phyloP scores from a whole-genome alignment of 495 filamentous ascomycete genomes.

The Annulohypoxylon moriforme region DNA sequence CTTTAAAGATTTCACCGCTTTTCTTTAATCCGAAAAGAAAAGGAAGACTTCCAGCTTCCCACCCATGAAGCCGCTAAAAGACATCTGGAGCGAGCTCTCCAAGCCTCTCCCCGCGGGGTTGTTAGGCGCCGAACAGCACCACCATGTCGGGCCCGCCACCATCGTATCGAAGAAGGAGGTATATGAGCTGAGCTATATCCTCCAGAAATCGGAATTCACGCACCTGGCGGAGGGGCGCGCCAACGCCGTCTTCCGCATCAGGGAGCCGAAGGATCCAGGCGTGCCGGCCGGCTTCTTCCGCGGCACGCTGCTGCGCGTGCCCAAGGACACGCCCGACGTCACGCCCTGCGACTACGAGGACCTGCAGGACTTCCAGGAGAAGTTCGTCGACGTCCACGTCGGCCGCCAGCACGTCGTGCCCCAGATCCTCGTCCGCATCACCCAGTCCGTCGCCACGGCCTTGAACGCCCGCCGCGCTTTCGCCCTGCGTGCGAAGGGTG shows the following conservation, averaged over 20 bases:
- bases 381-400: constrained; percentile 68
- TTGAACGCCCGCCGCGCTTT: constrained; percentile 40
- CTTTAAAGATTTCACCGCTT: neutral
- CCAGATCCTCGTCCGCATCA: constrained; percentile 67
- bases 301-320: constrained; percentile 71
- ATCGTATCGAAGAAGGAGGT: constrained; percentile 27
- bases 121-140: constrained; percentile 27
- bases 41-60: no score
- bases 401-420: constrained; percentile 67
- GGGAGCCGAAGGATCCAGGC: constrained; percentile 45
- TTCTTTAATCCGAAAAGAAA: constrained; percentile 6
- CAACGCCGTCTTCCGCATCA: constrained; percentile 75
- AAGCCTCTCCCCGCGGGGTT: constrained; percentile 34
- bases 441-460: constrained; percentile 53
- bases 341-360: constrained; percentile 65
- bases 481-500: constrained; percentile 27
- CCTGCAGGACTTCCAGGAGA: constrained; percentile 68
- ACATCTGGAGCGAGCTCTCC: constrained; percentile 44
- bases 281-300: constrained; percentile 44
- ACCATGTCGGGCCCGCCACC: constrained; percentile 8
- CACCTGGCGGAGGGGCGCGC: constrained; percentile 73
- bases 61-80: constrained; percentile 38
- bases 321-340: constrained; percentile 66
- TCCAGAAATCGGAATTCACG: constrained; percentile 42
- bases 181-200: constrained; percentile 36